These are phyloP conservation scores for Lentinus polychrous DNA, from an alignment of 1,284 basidiomycete species.

Conservation along the genomic window DNA sequence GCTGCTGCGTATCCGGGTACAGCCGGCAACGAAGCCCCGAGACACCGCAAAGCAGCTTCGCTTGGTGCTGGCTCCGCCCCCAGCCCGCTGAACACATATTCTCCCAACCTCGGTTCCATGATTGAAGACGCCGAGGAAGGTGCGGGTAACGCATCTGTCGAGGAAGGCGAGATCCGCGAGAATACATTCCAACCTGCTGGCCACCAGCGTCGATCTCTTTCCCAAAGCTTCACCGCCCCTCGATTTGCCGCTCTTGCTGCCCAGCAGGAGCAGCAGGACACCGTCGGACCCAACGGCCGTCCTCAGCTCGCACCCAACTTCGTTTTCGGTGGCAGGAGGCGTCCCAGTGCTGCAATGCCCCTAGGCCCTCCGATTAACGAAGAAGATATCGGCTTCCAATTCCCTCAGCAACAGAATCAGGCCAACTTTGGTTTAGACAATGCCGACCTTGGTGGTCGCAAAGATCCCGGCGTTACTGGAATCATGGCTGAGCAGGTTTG, in stretches of 20 bases:
- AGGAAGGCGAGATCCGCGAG: constrained; percentile 75
- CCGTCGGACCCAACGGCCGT: constrained; percentile 71
- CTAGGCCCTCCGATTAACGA: constrained; percentile 73
- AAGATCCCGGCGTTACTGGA: constrained; percentile 66
- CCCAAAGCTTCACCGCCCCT: constrained; percentile 79
- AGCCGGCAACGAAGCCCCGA: constrained; percentile 41
- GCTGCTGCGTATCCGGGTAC: constrained; percentile 47
- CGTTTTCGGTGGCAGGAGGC: constrained; percentile 75
- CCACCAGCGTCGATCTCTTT: constrained; percentile 67
- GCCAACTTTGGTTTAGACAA: constrained; percentile 25
- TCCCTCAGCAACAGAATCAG: constrained; percentile 64
- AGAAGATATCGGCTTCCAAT: constrained; percentile 75
- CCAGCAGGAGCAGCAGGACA: constrained; percentile 54
- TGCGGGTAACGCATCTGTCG: constrained; percentile 37
- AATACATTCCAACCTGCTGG: constrained; percentile 40
- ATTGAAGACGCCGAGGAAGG: constrained; percentile 71
- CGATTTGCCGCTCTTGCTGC: constrained; percentile 82
- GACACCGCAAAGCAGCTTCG: constrained; percentile 76
- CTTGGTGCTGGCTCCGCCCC: constrained; percentile 54
- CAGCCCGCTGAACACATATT: constrained; percentile 59
- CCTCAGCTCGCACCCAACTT: constrained; percentile 86
- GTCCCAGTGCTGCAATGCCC: constrained; percentile 40
- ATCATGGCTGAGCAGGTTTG: constrained; percentile 87
- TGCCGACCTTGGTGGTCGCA: constrained; percentile 42
- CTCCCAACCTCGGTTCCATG: constrained; percentile 75